Base-by-base conservation (phyloP, 108 stramenopile genomes). In the Cyclotella choctawhatcheeana region DNA sequence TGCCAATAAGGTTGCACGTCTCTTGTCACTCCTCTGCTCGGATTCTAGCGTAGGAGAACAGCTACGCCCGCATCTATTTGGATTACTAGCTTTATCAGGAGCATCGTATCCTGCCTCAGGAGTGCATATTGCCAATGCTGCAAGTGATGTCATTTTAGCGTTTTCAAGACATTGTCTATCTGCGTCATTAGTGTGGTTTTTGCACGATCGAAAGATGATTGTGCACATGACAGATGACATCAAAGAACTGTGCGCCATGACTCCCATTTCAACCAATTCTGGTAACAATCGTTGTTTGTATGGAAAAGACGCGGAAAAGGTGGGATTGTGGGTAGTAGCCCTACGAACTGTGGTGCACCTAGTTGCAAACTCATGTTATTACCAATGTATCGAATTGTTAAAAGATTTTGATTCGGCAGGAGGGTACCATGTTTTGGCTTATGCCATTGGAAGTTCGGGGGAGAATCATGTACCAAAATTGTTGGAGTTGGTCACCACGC, bases 201-300 rank as follows among this genome's bases (percentile, higher is more conserved):
- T 97, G 13, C 96, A 97, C 66, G 95, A 97, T 77, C 72, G 91
- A 45, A 94, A 93, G 65, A 95, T 96, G 85, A 93, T 97, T 69
- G 72, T 93, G 50, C 93, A 97, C 76, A 94, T 97, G 88, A 94
- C 95, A 22, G 96, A 96, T 67, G 97, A 97, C 75, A 70, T 97
- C 69, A 92, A 93, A 61, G 95, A 97, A 55, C 71, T 97, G 32
- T 85, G 87, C 64, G 94, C 86, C 45, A 84, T 93, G 58, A 84
- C 79, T 13, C 44, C 71, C n/a, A 64, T 68, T n/a, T 67, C 77
- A 8, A 52, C 40, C 13, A 44, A 54, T 43, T 55, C 58, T 12
- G 35, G 30, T 29, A 58, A 48, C 73, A 65, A 24, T 53, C 67
- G 75, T 31, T 85, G 83, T 65, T 80, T 97, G 18, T 82, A 91